Percentiles rank a stretch among this genome's conserved stretches.
Conservation (phyloP, 2,329 filamentous ascomycete species). For the Penicillium griseofulvum region DNA sequence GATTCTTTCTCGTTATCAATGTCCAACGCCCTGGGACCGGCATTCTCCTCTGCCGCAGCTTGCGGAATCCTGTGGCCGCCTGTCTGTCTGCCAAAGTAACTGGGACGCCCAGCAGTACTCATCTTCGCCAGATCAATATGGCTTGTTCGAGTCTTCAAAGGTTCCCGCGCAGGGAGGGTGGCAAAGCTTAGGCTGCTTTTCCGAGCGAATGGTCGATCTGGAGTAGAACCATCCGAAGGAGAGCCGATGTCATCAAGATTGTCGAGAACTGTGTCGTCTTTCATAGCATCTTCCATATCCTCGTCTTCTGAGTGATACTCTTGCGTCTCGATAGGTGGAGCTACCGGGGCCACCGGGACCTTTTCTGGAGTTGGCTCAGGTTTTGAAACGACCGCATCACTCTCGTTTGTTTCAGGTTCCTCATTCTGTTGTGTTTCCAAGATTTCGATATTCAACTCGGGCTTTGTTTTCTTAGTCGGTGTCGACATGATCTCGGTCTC, state of each 20-base stretch:
- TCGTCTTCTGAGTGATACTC: constrained; percentile 15
- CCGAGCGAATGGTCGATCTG: constrained; percentile 66
- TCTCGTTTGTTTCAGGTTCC: constrained; percentile 8
- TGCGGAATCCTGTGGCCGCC: constrained; percentile 54
- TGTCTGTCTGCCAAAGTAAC: constrained; percentile 70
- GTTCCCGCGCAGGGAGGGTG: constrained; percentile 85
- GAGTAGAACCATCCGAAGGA: constrained; percentile 49
- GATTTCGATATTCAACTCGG: constrained; percentile 1
- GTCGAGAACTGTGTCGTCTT: constrained; percentile 36
- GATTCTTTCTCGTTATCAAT: constrained; percentile 57
- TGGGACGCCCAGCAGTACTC: constrained; percentile 55
- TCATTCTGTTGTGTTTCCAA: constrained; percentile 2
- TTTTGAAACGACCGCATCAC: constrained; percentile 10
- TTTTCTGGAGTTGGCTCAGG: constrained; percentile 19
- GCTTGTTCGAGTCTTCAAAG: constrained; percentile 78
- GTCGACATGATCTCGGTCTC: constrained; percentile 3
- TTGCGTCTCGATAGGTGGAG: constrained; percentile 7
- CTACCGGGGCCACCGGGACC: constrained; percentile 6
- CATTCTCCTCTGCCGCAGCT: constrained; percentile 40
- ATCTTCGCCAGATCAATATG: constrained; percentile 64
- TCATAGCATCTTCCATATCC: constrained; percentile 23
- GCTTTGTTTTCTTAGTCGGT: constrained; percentile 3
- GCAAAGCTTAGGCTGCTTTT: constrained; percentile 97
- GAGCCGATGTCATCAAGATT: constrained; percentile 48
- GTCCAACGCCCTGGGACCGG: constrained; percentile 48